Percentiles rank a stretch among this genome's conserved stretches.
These are phyloP conservation scores for Silybum marianum DNA, from an alignment of 129 eudicot species.

Conservation along the genomic window DNA sequence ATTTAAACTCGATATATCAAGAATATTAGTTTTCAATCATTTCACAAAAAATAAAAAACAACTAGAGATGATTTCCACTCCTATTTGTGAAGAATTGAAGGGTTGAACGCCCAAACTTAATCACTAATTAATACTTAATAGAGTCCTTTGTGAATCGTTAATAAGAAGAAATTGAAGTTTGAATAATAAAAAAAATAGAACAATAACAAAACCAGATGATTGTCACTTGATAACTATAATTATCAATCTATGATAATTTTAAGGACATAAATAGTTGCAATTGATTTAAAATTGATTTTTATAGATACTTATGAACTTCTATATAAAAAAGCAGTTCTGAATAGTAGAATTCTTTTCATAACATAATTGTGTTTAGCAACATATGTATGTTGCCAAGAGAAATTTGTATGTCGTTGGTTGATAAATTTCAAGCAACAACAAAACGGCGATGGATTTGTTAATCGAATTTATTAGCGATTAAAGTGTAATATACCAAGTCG, in stretches of 20 bases:
- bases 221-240: too few relatives aligned
- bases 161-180: neutral
- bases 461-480: too few relatives aligned
- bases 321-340: too few relatives aligned
- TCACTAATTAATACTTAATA: neutral
- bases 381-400: neutral
- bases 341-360: too few relatives aligned
- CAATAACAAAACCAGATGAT: neutral
- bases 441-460: too few relatives aligned
- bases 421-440: neutral
- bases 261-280: neutral
- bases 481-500: too few relatives aligned
- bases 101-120: neutral
- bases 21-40: too few relatives aligned
- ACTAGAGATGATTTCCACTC: too few relatives aligned
- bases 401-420: neutral
- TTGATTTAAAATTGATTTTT: neutral
- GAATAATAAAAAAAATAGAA: neutral
- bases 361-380: neutral
- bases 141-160: neutral
- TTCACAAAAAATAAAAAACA: too few relatives aligned
- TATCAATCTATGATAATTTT: too few relatives aligned
- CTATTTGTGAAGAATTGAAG: too few relatives aligned
- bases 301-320: neutral
- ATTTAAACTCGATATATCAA: too few relatives aligned